Percentiles rank a stretch among this genome's conserved stretches.
phyloP scores from a whole-genome alignment of 768 basidiomycete species.

The Paxillus involutus region DNA sequence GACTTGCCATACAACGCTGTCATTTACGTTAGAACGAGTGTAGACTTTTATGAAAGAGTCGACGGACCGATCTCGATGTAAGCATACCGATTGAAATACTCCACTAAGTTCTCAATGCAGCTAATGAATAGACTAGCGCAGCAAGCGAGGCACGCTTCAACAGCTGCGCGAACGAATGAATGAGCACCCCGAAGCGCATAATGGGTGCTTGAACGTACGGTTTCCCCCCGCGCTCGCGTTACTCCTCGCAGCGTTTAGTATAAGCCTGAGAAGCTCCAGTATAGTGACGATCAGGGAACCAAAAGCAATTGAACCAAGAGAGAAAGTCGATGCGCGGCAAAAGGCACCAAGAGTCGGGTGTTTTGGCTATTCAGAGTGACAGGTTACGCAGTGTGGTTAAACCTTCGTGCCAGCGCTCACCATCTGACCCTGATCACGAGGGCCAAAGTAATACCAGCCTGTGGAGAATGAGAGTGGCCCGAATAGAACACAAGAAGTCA shows the following conservation, averaged over 20 bases:
- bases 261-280: constrained; percentile 63
- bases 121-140: constrained; percentile 79
- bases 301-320: constrained; percentile 84
- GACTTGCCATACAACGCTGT: constrained; percentile 82
- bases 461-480: not conserved
- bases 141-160: constrained; percentile 73
- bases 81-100: constrained; percentile 85
- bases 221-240: constrained; percentile 63
- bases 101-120: constrained; percentile 64
- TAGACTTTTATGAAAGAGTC: not conserved
- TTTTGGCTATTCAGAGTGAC: constrained; percentile 47
- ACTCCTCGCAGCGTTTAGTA: constrained; percentile 58
- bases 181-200: not conserved
- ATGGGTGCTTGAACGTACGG: constrained; percentile 43
- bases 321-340: constrained; percentile 71
- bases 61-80: constrained; percentile 76
- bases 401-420: constrained; percentile 30
- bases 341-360: constrained; percentile 72
- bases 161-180: constrained; percentile 40
- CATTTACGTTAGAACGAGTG: not conserved
- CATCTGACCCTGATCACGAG: constrained; percentile 63
- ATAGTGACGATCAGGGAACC: constrained; percentile 82
- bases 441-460: constrained; percentile 84
- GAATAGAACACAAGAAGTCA: not conserved
- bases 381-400: not conserved